These are phyloP conservation scores for Bidens hawaiensis DNA, from an alignment of 140 eudicot species.

Conservation along the genomic window DNA sequence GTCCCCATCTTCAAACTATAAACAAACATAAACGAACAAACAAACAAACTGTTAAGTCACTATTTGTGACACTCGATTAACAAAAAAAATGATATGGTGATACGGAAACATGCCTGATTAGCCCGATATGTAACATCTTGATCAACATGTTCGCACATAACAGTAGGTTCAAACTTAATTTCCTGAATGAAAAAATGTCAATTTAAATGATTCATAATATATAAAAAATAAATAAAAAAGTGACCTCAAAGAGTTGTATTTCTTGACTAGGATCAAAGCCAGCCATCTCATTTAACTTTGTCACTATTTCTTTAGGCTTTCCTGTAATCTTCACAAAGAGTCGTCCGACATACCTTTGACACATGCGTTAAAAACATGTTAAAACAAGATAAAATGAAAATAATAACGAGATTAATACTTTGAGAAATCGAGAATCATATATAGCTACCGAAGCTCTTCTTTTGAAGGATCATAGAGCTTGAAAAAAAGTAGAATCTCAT, in stretches of 20 bases:
- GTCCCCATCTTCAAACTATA: conserved; percentile 86
- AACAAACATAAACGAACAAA: not conserved
- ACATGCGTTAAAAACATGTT: too few relatives aligned
- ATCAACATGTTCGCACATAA: conserved; percentile 70
- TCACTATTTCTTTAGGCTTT: conserved; percentile 54
- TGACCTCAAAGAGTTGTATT: conserved; percentile 72
- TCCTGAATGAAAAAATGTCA: conserved; percentile 37
- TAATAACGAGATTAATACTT: not conserved
- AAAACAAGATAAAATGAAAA: not conserved
- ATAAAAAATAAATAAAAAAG: not conserved
- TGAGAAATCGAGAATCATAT: not conserved
- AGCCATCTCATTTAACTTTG: conserved; percentile 68
- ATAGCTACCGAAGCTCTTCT: conserved; percentile 65
- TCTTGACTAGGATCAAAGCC: conserved; percentile 74
- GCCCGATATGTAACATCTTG: conserved; percentile 45
- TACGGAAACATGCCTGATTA: conserved; percentile 45
- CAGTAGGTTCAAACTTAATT: conserved; percentile 64
- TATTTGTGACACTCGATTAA: not conserved
- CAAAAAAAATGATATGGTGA: not conserved
- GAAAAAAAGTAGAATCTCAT: conserved; percentile 66
- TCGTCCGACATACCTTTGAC: conserved; percentile 73
- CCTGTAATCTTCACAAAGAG: conserved; percentile 61
- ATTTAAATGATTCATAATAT: not conserved
- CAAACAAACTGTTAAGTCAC: not conserved
- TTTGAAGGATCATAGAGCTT: conserved; percentile 70